These are phyloP conservation scores for Entomortierella beljakovae DNA, from an alignment of 192 early-diverging fungal species.

Conservation along the genomic window DNA sequence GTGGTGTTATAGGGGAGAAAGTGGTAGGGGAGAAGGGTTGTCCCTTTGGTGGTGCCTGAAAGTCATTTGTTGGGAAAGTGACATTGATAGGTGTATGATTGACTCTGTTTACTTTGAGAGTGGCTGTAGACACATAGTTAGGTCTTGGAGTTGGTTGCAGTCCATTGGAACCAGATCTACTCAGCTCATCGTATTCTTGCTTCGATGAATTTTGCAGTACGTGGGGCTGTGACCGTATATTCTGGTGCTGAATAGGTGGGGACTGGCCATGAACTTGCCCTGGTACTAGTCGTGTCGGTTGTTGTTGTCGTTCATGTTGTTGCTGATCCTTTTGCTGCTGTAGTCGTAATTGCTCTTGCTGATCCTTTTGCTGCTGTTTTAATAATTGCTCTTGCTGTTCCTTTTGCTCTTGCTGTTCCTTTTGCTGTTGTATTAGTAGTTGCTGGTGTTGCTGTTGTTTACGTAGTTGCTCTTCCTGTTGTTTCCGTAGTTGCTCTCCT, in stretches of 20 bases:
- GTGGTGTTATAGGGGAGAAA: background rate
- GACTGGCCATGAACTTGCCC: conserved; percentile 1
- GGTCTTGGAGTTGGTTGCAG: conserved; percentile 1
- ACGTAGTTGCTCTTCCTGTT: conserved; percentile 1
- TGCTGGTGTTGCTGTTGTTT: conserved; percentile 8
- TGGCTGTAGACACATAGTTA: background rate
- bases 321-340: background rate
- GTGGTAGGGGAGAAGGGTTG: background rate
- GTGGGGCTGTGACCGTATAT: conserved; percentile 4
- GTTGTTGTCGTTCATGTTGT: background rate
- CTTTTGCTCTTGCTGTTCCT: no score
- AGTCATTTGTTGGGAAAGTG: conserved; percentile 1
- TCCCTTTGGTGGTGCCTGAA: background rate
- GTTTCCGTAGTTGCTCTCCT: background rate
- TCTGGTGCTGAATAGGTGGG: background rate
- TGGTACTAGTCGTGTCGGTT: background rate
- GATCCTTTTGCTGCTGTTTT: background rate
- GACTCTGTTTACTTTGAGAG: background rate
- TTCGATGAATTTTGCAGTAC: conserved; percentile 7
- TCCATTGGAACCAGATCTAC: background rate
- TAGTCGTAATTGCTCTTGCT: conserved; percentile 9
- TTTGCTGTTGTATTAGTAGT: conserved; percentile 8
- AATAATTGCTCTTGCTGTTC: no score
- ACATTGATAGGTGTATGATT: background rate
- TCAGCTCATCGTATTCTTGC: conserved; percentile 12